Evolutionary conservation across 495 filamentous ascomycete genomes (phyloP).

Genomic region (Hypoxylon crocopeplum): DNA sequence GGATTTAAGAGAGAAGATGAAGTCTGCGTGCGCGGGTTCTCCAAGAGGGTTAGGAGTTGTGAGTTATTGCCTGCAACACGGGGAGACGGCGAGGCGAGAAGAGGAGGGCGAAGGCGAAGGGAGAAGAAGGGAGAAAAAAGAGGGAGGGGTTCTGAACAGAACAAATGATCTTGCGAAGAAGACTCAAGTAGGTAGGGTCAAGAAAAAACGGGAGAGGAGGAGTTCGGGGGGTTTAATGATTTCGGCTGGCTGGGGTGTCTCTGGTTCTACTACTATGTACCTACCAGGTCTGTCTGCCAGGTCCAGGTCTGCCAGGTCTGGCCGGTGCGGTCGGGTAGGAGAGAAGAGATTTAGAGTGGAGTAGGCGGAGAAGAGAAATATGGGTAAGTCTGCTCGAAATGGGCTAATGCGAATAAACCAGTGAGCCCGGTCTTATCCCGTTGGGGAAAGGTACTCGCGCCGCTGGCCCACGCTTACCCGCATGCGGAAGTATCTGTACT

Average conservation of each 20-base stretch:
- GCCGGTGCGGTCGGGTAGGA: conserved; percentile 37
- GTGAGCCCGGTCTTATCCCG: conserved; percentile 3
- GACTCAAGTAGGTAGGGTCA: conserved; percentile 41
- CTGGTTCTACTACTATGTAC: conserved; percentile 6
- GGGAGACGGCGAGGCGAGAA: conserved; percentile 22
- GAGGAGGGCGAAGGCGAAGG: conserved; percentile 15
- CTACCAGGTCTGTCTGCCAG: not conserved
- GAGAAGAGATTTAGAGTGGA: conserved; percentile 39
- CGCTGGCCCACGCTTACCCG: conserved; percentile 10
- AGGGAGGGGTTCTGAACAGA: conserved; percentile 44
- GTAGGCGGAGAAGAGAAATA: conserved; percentile 20
- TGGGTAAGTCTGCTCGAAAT: conserved; percentile 10
- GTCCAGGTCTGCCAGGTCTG: conserved; percentile 22
- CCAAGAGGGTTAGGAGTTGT: conserved; percentile 18
- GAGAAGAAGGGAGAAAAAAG: conserved; percentile 17
- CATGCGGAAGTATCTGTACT: conserved; percentile 28
- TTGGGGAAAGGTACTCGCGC: conserved; percentile 28
- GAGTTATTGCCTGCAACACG: conserved; percentile 44
- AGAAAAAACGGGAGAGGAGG: conserved; percentile 37
- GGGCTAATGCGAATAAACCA: conserved; percentile 31
- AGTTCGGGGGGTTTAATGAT: conserved; percentile 46
- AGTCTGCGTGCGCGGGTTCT: conserved; percentile 22
- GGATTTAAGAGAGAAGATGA: conserved; percentile 26
- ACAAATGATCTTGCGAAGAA: conserved; percentile 42
- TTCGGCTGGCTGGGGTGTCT: conserved; percentile 38